Conservation (phyloP, 225 moss, liverwort and hornwort species). For the Marchantia paleacea region DNA sequence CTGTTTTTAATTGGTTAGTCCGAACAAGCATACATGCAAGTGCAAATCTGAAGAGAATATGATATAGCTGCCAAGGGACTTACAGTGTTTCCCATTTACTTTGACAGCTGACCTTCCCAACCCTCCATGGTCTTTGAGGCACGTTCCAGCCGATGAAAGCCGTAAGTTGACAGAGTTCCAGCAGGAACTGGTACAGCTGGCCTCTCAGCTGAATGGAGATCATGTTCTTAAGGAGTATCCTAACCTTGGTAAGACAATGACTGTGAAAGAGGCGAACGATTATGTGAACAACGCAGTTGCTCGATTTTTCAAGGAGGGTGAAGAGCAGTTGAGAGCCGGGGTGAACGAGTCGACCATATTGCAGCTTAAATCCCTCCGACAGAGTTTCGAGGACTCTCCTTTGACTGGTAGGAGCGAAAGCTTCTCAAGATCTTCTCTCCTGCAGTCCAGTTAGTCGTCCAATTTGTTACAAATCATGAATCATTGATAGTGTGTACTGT, state of each 20-base stretch:
- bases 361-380: slow-evolving; percentile 34
- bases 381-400: slow-evolving; percentile 1
- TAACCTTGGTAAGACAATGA: slow-evolving; percentile 72
- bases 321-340: slow-evolving; percentile 60
- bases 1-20: too few species aligned
- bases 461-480: neutral
- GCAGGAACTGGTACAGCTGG: slow-evolving; percentile 84
- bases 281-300: slow-evolving; percentile 65
- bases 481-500: neutral
- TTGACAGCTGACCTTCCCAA: slow-evolving; percentile 76
- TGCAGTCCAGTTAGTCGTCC: slow-evolving; percentile 2
- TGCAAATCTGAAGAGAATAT: too few species aligned
- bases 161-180: slow-evolving; percentile 87
- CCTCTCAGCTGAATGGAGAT: slow-evolving; percentile 93
- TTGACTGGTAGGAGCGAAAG: slow-evolving; percentile 32
- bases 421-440: slow-evolving; percentile 21
- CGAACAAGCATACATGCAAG: too few species aligned
- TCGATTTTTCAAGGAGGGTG: slow-evolving; percentile 70
- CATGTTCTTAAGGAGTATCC: slow-evolving; percentile 63
- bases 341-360: slow-evolving; percentile 67
- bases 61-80: too few species aligned
- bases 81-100: neutral
- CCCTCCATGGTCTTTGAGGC: slow-evolving; percentile 91
- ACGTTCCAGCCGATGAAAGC: slow-evolving; percentile 67
- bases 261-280: slow-evolving; percentile 69